A percentile compares a stretch with the other conserved stretches of the same genome.
Conservation (phyloP, 441 rosid genomes). For the Capsella rubella region DNA sequence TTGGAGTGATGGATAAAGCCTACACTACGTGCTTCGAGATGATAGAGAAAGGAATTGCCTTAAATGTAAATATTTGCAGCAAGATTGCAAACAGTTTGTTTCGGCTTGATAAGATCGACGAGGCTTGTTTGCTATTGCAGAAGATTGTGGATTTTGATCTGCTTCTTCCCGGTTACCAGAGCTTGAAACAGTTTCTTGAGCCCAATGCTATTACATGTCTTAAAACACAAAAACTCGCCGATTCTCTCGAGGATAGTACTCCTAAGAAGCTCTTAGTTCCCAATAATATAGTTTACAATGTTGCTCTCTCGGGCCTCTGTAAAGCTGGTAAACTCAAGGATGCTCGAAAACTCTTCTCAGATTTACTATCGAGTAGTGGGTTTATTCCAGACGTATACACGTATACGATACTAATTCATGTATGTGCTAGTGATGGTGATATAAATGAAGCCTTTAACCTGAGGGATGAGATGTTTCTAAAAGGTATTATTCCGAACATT, state of each 20-base stretch:
- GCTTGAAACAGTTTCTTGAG: conserved; percentile 45
- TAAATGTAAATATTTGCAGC: conserved; percentile 68
- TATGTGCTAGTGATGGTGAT: conserved; percentile 63
- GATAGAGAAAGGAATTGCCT: conserved; percentile 62
- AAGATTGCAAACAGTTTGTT: conserved; percentile 73
- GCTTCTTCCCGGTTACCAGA: conserved; percentile 44
- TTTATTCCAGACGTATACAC: conserved; percentile 73
- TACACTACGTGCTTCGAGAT: conserved; percentile 61
- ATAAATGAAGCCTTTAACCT: conserved; percentile 72
- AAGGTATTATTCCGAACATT: conserved; percentile 64
- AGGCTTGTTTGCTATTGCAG: conserved; percentile 69
- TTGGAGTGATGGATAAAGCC: conserved; percentile 68
- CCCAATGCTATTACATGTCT: conserved; percentile 37
- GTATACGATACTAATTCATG: conserved; percentile 70
- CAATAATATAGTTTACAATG: conserved; percentile 67
- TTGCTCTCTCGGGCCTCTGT: conserved; percentile 74
- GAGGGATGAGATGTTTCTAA: conserved; percentile 71
- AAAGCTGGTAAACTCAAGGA: conserved; percentile 69
- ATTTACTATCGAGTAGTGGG: conserved; percentile 49
- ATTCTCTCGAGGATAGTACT: conserved; percentile 47
- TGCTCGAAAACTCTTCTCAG: conserved; percentile 60
- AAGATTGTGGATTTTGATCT: conserved; percentile 63
- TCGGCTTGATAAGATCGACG: conserved; percentile 61
- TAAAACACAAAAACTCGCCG: conserved; percentile 57
- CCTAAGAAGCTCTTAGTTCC: conserved; percentile 55